phyloP scores from a whole-genome alignment of 495 filamentous ascomycete species.

The Cryomyces antarcticus region DNA sequence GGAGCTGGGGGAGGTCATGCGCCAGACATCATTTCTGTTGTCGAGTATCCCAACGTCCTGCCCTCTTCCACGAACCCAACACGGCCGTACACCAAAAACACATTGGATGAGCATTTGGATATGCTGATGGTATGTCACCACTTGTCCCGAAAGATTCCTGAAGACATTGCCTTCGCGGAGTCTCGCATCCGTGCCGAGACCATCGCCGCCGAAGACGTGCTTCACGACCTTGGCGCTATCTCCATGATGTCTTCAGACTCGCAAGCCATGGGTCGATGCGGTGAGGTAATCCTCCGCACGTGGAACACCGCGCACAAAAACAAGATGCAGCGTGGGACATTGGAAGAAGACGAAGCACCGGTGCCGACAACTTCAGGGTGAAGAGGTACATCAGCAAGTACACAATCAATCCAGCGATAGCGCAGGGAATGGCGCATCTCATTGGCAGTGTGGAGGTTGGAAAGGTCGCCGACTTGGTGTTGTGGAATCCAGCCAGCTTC shows the following conservation, averaged over 20 bases:
- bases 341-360: constrained; percentile 61
- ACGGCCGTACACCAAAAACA: constrained; percentile 79
- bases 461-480: constrained; percentile 77
- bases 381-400: constrained; percentile 94
- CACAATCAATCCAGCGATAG: constrained; percentile 86
- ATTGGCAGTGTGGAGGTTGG: constrained; percentile 78
- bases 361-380: constrained; percentile 81
- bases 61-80: constrained; percentile 90
- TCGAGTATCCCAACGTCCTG: constrained; percentile 80
- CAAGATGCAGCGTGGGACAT: constrained; percentile 59
- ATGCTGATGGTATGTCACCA: constrained; percentile 99
- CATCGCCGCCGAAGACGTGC: constrained; percentile 91
- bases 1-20: constrained; percentile 93
- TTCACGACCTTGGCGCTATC: constrained; percentile 91
- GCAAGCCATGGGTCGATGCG: constrained; percentile 94
- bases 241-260: constrained; percentile 96
- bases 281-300: constrained; percentile 83
- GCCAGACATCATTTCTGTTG: constrained; percentile 89
- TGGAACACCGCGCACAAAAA: constrained; percentile 99
- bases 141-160: constrained; percentile 73
- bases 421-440: constrained; percentile 82
- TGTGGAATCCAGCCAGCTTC: constrained; percentile 77
- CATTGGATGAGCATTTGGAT: constrained; percentile 89
- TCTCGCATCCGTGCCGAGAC: constrained; percentile 88
- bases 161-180: constrained; percentile 93